These are phyloP conservation scores for Colletotrichum cuscutae DNA, from an alignment of 2,329 filamentous ascomycete genomes.

Conservation along the genomic window DNA sequence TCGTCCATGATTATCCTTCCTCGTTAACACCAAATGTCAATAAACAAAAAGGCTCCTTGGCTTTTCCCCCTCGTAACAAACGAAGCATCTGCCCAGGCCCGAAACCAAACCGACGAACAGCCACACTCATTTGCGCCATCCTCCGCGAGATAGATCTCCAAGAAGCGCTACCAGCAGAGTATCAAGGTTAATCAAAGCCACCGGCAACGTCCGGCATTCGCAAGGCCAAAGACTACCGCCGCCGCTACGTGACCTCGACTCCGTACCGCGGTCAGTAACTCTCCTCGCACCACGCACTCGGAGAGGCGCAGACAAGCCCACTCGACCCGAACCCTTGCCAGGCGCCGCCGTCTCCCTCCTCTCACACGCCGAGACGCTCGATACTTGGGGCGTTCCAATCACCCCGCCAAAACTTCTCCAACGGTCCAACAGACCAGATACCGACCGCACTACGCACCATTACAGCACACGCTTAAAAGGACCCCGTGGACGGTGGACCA, in stretches of 20 bases:
- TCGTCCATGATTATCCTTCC: background rate
- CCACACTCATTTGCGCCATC: background rate
- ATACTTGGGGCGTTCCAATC: background rate
- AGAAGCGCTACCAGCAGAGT: background rate
- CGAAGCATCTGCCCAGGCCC: background rate
- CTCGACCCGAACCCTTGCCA: slow-evolving; percentile 8
- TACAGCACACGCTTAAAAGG: slow-evolving; percentile 3
- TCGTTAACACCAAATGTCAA: no score
- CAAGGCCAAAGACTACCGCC: background rate
- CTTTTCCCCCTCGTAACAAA: background rate
- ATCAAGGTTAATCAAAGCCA: background rate
- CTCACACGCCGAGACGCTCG: background rate
- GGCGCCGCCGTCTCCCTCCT: background rate
- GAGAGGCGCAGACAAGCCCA: slow-evolving; percentile 15
- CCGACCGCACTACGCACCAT: background rate
- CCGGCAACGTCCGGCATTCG: background rate
- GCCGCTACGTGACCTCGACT: background rate
- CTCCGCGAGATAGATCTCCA: background rate
- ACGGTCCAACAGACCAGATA: slow-evolving; percentile 6
- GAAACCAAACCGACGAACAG: background rate
- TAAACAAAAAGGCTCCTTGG: background rate
- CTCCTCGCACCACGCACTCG: background rate
- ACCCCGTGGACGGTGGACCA: slow-evolving; percentile 26
- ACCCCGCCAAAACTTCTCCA: slow-evolving; percentile 19
- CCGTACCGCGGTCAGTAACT: background rate